These are phyloP conservation scores for Jatropha multifida DNA, from an alignment of 441 rosid species.

Conservation along the genomic window DNA sequence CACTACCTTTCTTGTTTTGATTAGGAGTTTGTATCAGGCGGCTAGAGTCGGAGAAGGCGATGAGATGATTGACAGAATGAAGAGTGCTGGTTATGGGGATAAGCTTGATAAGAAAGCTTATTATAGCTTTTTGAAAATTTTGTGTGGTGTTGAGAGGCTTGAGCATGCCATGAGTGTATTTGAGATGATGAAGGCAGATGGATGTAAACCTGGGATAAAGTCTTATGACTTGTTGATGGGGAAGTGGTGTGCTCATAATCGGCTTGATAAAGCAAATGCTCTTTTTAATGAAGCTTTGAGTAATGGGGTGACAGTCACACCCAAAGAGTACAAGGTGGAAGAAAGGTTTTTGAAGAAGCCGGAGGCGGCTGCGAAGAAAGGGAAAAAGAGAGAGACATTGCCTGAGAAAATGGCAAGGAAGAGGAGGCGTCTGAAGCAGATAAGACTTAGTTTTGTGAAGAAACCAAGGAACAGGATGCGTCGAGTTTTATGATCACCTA, in stretches of 20 bases:
- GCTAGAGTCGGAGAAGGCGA: constrained; percentile 91
- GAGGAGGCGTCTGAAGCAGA: constrained; percentile 77
- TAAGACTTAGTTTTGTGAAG: constrained; percentile 85
- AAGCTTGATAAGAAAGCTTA: constrained; percentile 59
- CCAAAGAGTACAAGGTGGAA: constrained; percentile 69
- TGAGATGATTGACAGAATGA: constrained; percentile 89
- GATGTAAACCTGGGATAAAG: constrained; percentile 69
- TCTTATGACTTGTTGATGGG: constrained; percentile 81
- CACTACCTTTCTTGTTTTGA: constrained; percentile 61
- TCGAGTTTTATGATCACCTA: constrained; percentile 15
- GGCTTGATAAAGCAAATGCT: constrained; percentile 68
- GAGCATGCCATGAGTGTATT: constrained; percentile 87
- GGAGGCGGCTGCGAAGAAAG: constrained; percentile 54
- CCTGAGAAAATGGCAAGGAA: constrained; percentile 94
- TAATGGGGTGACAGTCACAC: constrained; percentile 62
- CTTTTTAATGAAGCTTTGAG: constrained; percentile 61
- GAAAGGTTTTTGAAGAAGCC: constrained; percentile 62
- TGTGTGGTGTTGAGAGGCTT: constrained; percentile 94
- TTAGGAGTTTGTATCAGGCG: constrained; percentile 80
- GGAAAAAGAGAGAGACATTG: constrained; percentile 86
- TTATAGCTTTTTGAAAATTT: constrained; percentile 66
- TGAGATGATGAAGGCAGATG: constrained; percentile 72
- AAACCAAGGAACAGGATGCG: constrained; percentile 59
- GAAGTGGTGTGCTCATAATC: constrained; percentile 66
- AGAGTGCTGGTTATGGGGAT: constrained; percentile 57